Conservation (phyloP, 306 rosid species). For the Argentina anserina region DNA sequence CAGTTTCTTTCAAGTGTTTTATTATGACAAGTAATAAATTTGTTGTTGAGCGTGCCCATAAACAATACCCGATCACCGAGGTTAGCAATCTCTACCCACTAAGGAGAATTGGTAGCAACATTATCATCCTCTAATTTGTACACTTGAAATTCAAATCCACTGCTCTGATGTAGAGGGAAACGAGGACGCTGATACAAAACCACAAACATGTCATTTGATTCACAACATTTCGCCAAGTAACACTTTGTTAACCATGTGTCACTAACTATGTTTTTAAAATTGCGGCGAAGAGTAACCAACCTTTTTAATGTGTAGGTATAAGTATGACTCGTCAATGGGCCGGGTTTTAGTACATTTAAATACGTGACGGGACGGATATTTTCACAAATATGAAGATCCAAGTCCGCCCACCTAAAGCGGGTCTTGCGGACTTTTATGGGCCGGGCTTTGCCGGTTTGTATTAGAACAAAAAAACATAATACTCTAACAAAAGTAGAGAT, state of each 20-base stretch:
- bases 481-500: no score
- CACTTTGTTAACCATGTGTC: no score
- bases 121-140: background rate
- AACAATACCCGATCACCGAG: background rate
- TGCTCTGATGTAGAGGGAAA: no score
- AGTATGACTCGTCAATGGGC: no score
- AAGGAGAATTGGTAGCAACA: no score
- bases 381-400: no score
- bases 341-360: no score
- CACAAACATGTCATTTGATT: background rate
- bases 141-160: background rate
- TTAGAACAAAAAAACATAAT: no score
- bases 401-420: no score
- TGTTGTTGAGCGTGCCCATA: background rate
- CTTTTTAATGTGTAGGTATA: background rate
- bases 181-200: background rate
- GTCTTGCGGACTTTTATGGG: no score
- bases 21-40: background rate
- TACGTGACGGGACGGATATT: no score
- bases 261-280: background rate
- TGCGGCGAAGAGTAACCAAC: background rate
- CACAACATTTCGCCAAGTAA: background rate
- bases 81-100: background rate
- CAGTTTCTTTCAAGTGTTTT: background rate
- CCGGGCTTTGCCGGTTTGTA: no score